A percentile compares a stretch with the other conserved stretches of the same genome.
These are phyloP conservation scores for Lepidium didymum DNA, from an alignment of 345 rosid species.

Conservation along the genomic window DNA sequence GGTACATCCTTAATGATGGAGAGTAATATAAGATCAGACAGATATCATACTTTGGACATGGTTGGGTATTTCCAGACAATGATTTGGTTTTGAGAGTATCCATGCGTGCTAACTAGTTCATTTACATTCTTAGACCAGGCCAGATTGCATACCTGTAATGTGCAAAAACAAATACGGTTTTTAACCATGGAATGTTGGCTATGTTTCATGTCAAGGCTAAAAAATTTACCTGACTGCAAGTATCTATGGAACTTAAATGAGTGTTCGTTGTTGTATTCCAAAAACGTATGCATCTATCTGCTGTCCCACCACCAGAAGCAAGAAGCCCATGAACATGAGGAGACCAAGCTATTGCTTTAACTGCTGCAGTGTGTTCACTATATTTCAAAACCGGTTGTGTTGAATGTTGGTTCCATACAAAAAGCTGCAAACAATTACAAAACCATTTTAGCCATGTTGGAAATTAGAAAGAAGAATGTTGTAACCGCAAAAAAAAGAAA, in stretches of 20 bases:
- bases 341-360: constrained; percentile 99
- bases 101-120: constrained; percentile 96
- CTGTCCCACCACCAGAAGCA: constrained; percentile 98
- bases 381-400: constrained; percentile 82
- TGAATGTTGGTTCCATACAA: constrained; percentile 97
- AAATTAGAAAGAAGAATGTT: not conserved
- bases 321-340: constrained; percentile 98
- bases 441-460: not conserved
- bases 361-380: constrained; percentile 96
- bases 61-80: constrained; percentile 96
- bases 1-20: not conserved
- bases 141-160: constrained; percentile 83
- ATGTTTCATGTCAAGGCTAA: constrained; percentile 7
- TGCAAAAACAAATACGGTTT: not conserved
- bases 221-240: constrained; percentile 81
- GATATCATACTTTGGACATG: constrained; percentile 79
- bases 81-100: constrained; percentile 97
- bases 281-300: constrained; percentile 91
- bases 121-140: constrained; percentile 98
- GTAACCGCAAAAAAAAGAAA: not conserved
- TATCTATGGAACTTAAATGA: constrained; percentile 86
- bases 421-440: constrained; percentile 51
- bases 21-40: not conserved
- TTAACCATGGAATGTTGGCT: not conserved
- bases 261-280: constrained; percentile 97